These are phyloP conservation scores for Sporobolomyces roseus DNA, from an alignment of 768 basidiomycete species.

Conservation along the genomic window DNA sequence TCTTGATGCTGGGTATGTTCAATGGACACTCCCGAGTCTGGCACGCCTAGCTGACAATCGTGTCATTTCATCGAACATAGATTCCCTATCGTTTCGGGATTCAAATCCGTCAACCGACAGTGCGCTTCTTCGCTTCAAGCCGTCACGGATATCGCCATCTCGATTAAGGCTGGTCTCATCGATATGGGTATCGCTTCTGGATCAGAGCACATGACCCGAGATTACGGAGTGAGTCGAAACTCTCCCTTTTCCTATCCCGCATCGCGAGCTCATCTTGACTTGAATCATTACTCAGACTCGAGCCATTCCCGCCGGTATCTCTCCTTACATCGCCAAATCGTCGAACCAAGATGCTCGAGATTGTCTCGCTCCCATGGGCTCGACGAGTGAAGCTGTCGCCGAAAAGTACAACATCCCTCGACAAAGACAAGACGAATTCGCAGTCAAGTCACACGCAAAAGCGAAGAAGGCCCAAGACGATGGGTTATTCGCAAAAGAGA, in stretches of 20 bases:
- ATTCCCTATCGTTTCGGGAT: slow-evolving; percentile 49
- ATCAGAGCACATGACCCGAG: slow-evolving; percentile 52
- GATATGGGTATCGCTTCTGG: slow-evolving; percentile 52
- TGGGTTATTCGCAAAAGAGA: slow-evolving; percentile 76
- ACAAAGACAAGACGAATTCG: slow-evolving; percentile 56
- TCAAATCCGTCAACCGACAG: slow-evolving; percentile 53
- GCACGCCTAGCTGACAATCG: no score
- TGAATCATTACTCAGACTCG: no score
- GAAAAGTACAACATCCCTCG: slow-evolving; percentile 50
- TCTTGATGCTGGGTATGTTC: slow-evolving; percentile 45
- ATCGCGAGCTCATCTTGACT: no score
- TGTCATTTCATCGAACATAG: neutral
- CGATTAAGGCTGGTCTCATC: slow-evolving; percentile 51
- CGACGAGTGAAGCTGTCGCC: slow-evolving; percentile 53
- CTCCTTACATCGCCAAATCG: slow-evolving; percentile 44
- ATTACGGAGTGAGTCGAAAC: slow-evolving; percentile 48
- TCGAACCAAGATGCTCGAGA: slow-evolving; percentile 51
- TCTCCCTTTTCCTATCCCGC: no score
- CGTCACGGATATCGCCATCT: slow-evolving; percentile 47
- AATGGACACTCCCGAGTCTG: neutral
- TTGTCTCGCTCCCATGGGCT: slow-evolving; percentile 52
- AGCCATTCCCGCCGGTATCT: slow-evolving; percentile 40
- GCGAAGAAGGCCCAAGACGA: slow-evolving; percentile 76
- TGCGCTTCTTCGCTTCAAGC: slow-evolving; percentile 52
- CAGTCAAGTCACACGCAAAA: slow-evolving; percentile 75